Conservation (phyloP, 768 basidiomycete species). For the Russula sp. region DNA sequence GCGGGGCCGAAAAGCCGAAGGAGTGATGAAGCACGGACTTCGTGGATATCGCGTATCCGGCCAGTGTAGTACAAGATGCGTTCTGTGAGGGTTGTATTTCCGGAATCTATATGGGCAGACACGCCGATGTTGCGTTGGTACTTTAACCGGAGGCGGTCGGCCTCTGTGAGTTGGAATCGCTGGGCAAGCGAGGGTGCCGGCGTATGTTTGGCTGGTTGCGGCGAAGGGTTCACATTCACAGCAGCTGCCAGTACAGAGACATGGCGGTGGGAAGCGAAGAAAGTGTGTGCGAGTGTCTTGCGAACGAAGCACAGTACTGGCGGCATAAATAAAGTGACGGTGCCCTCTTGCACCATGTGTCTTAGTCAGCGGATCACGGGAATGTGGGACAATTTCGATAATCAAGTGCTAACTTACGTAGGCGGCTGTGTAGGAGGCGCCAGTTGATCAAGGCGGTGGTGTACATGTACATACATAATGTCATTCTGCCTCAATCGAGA, state of each 20-base stretch:
- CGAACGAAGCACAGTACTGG: no score
- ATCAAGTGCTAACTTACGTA: rapidly evolving
- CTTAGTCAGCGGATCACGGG: no score
- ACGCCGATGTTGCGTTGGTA: conserved; percentile 95
- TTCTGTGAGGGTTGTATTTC: conserved; percentile 70
- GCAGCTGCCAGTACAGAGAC: neutral
- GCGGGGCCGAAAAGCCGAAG: neutral
- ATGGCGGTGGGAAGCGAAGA: no score
- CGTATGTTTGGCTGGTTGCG: neutral
- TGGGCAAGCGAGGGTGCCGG: conserved; percentile 13
- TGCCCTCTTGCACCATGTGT: no score
- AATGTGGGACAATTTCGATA: no score
- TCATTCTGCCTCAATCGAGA: no score
- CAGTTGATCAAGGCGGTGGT: no score
- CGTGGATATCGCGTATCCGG: conserved; percentile 91
- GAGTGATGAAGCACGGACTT: conserved; percentile 48
- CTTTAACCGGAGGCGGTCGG: conserved; percentile 58
- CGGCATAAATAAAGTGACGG: no score
- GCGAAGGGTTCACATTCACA: neutral
- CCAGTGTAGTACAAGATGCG: conserved; percentile 87
- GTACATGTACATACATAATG: no score
- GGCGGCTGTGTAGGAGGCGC: no score
- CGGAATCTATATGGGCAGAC: conserved; percentile 84
- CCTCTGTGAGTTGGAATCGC: conserved; percentile 43
- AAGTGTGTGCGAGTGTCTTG: no score